Percentiles rank a stretch among this genome's conserved stretches.
These are phyloP conservation scores for Lasiodiplodia sp. DNA, from an alignment of 2,329 filamentous ascomycete genomes.

Conservation along the genomic window DNA sequence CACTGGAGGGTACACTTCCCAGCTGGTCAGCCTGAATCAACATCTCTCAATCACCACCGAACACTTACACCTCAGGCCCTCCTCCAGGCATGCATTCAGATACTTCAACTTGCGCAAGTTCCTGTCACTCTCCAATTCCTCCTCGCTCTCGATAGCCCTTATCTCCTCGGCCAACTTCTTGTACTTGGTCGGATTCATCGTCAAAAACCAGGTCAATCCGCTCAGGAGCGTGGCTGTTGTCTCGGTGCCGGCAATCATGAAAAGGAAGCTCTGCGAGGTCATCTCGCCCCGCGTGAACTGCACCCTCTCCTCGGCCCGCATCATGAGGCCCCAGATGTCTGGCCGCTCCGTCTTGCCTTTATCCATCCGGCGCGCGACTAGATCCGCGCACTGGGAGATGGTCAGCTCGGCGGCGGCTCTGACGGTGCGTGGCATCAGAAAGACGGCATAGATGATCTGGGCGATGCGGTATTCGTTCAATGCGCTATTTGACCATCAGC, in stretches of 20 bases:
- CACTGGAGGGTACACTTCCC: conserved; percentile 50
- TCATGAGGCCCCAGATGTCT: conserved; percentile 3
- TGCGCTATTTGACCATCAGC: too few species aligned
- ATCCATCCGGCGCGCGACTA: conserved; percentile 3
- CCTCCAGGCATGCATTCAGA: conserved; percentile 44
- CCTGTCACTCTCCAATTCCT: not conserved
- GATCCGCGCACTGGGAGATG: not conserved
- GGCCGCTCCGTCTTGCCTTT: conserved; percentile 1
- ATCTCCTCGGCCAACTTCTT: conserved; percentile 10
- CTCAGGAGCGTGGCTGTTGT: conserved; percentile 9
- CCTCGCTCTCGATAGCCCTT: not conserved
- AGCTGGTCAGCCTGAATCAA: conserved; percentile 36
- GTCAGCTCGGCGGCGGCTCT: not conserved
- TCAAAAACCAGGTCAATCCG: conserved; percentile 43
- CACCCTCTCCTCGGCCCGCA: not conserved
- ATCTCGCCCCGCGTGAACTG: not conserved
- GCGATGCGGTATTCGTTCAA: too few species aligned
- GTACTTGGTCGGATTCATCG: conserved; percentile 31
- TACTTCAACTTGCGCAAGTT: conserved; percentile 1
- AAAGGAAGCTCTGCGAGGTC: not conserved
- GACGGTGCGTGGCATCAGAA: not conserved
- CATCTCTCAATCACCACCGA: conserved; percentile 53
- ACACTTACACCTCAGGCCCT: conserved; percentile 43
- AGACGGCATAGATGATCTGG: too few species aligned
- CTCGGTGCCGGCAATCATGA: conserved; percentile 13